Base-by-base conservation (phyloP, 768 basidiomycete species). In the Kwoniella sp. region DNA sequence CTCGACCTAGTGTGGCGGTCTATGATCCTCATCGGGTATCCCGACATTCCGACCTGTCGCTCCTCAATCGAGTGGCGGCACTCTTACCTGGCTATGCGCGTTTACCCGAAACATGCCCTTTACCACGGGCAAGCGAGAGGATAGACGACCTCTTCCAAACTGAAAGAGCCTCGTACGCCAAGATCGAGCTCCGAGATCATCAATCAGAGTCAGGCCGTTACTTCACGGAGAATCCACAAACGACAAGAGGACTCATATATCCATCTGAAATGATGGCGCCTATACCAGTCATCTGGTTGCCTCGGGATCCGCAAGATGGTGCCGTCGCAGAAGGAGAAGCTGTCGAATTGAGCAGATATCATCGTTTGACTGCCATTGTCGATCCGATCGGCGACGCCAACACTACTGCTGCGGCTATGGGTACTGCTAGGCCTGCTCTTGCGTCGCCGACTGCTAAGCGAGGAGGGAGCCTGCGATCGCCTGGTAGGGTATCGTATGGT, bases 141-240 rank as follows among this genome's bases (percentile, higher is more conserved):
- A 79, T 92, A n/a, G 88, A 92, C 78, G 90, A 91, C 80, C 82
- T 89, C 49, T 87, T 86, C 22, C 88, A 88, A 10, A 90, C 90
- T 6, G 89, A 90, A 77, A 84, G 87, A 36, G 64, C 70, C 15
- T 58, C 64, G 13, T 56, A 56, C 36, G 55, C 65, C 15, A 59
- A 54, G 19, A 65, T 67, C 21, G 37, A 64, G 26, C 52, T 64
- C 8, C 17, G 8, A 15, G 29, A 36, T 21, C 54, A 56, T 8
- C 40, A 53, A 26, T 29, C 84, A 68, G 83, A 89, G 2, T 88
- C 88, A 10, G 84, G 86, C 10, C 77, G 89, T 25, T 82, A 88
- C 5, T 89, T 90, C 70, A 83, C 85, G 1, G 88, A 90, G 77
- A 88, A 90, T 68, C 87, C 88, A 15, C 87, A 88, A 71, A 88